phyloP scores from a whole-genome alignment of 2,329 filamentous ascomycete species.

The Aspergillus ochraceus region DNA sequence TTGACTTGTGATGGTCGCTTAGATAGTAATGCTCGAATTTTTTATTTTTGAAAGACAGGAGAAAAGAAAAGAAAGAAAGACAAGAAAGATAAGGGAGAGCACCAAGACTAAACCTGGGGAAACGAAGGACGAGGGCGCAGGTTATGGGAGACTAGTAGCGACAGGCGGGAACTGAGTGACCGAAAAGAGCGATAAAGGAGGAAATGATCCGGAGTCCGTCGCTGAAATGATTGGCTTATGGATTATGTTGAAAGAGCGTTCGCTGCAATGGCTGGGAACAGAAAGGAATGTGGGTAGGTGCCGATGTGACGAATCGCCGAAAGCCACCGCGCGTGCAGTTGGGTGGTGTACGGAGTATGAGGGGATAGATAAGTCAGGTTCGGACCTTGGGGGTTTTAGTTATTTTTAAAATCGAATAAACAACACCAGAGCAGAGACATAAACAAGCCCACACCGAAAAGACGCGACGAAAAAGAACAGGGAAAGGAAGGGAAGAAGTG shows the following conservation, averaged over 20 bases:
- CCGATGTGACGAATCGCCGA: background rate
- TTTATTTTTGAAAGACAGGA: background rate
- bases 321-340: background rate
- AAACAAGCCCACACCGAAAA: background rate
- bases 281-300: background rate
- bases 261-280: background rate
- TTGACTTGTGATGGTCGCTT: background rate
- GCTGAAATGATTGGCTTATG: background rate
- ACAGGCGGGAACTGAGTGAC: background rate
- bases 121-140: background rate
- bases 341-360: background rate
- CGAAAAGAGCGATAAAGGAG: background rate
- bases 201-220: background rate
- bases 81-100: background rate
- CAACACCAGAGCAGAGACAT: background rate
- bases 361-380: background rate
- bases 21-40: background rate
- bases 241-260: background rate
- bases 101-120: background rate
- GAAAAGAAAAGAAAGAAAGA: background rate
- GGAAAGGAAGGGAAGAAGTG: slow-evolving; percentile 2
- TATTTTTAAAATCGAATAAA: background rate
- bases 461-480: background rate
- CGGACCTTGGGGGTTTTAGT: background rate
- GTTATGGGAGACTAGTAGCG: background rate